Base-by-base conservation (phyloP, 2,329 filamentous ascomycete genomes). In the Talaromyces sp. region DNA sequence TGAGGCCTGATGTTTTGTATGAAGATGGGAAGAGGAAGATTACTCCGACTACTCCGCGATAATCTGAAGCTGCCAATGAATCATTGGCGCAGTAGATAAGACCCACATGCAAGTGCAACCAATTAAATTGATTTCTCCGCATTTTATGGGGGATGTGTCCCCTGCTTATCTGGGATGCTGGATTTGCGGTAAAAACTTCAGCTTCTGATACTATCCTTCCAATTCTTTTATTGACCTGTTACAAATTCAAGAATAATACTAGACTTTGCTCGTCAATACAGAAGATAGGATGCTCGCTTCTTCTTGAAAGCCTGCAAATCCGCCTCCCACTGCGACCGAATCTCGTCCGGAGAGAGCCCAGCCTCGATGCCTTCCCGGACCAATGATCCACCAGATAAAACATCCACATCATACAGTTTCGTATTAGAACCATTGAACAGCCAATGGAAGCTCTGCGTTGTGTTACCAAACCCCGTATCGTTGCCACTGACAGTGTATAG, bases 391-490 rank as follows among this genome's bases (percentile, higher is more conserved):
- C 62, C 62, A 35, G 52, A 43, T 33, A 64, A 59, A 14, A 64
- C 43, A 64, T 64, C 62, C 43, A 64, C 43, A 41, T 64, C 62
- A 10, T 64, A 64, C 24, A 43, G 1, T 13, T 8, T 64, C 54
- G 9, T 58, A 14, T 59, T 59, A 14, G 54, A 35, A 11, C 62
- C 62, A 31, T 64, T 64, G 45, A 59, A 64, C 9, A 64, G 56
- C 62, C 62, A 64, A n/a, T 64, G 56, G n/a, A 64, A 64, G 45
- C 62, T 60, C 59, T 64, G 62, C 31, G 62, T 60, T 13, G 62
- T 64, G 43, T 64, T 64, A 7, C 62, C 62, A 14, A n/a, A 64
- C 13, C 62, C 62, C 9, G 62, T 48, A 16, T 64, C 62, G 43
- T 64, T 60, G 3, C 41, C 43, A 3, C 19, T 6, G 9, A 48